A percentile compares a stretch with the other conserved stretches of the same genome.
Conservation (phyloP, 345 rosid genomes). For the Angophora floribunda region DNA sequence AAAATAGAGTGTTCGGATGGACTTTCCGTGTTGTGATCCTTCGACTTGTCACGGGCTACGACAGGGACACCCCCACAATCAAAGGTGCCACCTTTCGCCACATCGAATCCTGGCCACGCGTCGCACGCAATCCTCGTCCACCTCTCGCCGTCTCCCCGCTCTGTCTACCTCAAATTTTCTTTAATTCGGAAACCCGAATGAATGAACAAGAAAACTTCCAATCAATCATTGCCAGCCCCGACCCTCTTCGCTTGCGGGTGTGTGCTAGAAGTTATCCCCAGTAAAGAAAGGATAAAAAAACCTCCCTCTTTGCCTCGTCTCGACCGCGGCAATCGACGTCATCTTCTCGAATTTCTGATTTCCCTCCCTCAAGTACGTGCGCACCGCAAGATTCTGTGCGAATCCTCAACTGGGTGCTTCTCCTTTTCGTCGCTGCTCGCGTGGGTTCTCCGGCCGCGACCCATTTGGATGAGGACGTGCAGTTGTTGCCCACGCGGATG, state of each 20-base stretch:
- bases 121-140: neutral
- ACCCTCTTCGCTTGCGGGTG: neutral
- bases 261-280: neutral
- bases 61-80: neutral
- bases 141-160: neutral
- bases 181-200: too few relatives aligned
- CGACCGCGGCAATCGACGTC: neutral
- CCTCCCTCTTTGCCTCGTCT: neutral
- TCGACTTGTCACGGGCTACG: neutral
- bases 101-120: neutral
- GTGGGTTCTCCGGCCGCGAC: neutral
- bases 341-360: neutral
- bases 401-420: neutral
- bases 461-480: neutral
- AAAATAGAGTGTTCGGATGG: neutral
- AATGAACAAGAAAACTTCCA: neutral
- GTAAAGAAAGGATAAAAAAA: rapidly evolving
- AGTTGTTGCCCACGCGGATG: neutral
- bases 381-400: neutral
- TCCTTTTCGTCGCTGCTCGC: neutral
- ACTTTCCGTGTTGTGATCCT: rapidly evolving
- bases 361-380: neutral
- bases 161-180: too few relatives aligned
- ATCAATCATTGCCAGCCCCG: neutral
- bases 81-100: neutral